Percentiles rank a stretch among this genome's conserved stretches.
Conservation (phyloP, 2,329 filamentous ascomycete species). For the Bipolaris cookei region DNA sequence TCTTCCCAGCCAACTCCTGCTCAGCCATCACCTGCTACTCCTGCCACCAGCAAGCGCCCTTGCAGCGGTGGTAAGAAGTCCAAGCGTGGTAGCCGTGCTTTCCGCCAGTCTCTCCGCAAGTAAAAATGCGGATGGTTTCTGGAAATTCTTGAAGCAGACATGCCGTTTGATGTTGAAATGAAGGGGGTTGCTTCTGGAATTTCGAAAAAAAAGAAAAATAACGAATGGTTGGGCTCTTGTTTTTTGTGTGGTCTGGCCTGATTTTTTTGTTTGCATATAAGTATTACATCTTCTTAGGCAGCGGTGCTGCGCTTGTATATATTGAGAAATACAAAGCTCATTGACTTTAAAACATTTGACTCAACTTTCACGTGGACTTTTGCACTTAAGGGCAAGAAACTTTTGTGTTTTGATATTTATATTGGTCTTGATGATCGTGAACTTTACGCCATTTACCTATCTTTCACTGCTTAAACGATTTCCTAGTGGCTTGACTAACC, state of each 20-base stretch:
- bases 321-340: background rate
- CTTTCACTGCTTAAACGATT: too few relatives aligned
- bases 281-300: background rate
- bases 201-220: background rate
- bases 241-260: background rate
- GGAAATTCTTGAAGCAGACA: background rate
- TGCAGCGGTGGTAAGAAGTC: slow-evolving; percentile 5
- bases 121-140: background rate
- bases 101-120: slow-evolving; percentile 8
- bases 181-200: background rate
- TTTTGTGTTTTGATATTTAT: too few relatives aligned
- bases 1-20: background rate
- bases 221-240: background rate
- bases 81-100: slow-evolving; percentile 11
- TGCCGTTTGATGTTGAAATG: background rate
- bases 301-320: slow-evolving; percentile 11
- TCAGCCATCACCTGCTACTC: background rate
- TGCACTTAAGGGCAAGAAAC: background rate
- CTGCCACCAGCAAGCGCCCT: background rate
- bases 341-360: background rate
- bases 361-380: background rate
- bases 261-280: background rate
- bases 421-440: too few relatives aligned
- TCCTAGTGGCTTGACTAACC: too few relatives aligned
- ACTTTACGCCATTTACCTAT: too few relatives aligned